Base-by-base conservation (phyloP, 108 stramenopile species). In the Nitzschia sp. region DNA sequence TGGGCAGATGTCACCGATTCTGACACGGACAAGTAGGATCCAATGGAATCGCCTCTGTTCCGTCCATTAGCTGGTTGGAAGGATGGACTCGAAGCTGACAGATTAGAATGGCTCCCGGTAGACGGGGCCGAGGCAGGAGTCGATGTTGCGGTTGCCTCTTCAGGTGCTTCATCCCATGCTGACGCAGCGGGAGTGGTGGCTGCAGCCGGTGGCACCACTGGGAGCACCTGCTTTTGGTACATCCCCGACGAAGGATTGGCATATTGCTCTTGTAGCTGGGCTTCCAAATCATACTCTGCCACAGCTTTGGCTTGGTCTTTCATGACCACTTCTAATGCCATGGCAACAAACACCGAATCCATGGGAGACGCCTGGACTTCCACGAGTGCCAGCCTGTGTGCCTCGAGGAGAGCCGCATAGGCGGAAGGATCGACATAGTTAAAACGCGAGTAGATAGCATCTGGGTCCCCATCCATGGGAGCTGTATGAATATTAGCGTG, bases 381-480 rank as follows among this genome's bases (percentile, higher is more conserved):
- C 38, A 25, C n/a, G 44, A 79, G 43, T 52, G 67, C 67, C 19
- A 24, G 25, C 41, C 44, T 61, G 40, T 79, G 68, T 10, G 37
- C 50, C 29, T 63, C 19, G 14, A 79, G 42, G 22, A 53, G 38
- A 3, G 48, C 24, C 15, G 61, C 72, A 50, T 67, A 76, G 21
- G 38, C 21, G 10, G 58, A 41, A 7, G 80, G 73, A 60, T 80
- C 70, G 21, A 84, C 41, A 64, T 80, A 84, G 53, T 69, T 78
- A 63, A 80, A 84, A 40, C 77, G 63, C n/a, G 69, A 75, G 42
- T 63, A 84, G 42, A 6, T 50, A 7, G 79, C 79, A 69, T 84
- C 83, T 10, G 46, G 40, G 60, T 84, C 83, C 1, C 58, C 51
- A 19, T 29, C 10, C 34, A 51, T 51, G 3, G 83, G 83, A 8